Conservation (phyloP, 352 stramenopile species). For the Discostella stelligera region DNA sequence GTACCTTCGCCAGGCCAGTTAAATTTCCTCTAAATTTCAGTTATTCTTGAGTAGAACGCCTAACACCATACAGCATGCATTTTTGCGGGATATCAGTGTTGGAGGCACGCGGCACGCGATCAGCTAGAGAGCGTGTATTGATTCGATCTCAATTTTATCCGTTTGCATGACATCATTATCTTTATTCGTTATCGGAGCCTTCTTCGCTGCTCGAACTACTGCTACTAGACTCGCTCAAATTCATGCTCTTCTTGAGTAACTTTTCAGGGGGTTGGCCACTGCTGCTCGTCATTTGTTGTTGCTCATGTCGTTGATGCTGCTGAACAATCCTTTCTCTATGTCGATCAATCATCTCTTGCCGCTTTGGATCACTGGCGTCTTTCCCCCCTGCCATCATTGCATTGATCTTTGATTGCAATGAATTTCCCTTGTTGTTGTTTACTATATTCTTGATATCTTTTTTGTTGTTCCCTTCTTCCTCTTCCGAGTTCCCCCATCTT, state of each 20-base stretch:
- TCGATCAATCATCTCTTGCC: constrained; percentile 27
- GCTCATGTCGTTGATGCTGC: constrained; percentile 11
- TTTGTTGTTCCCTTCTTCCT: constrained; percentile 5
- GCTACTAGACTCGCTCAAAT: constrained; percentile 49
- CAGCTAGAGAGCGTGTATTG: no score
- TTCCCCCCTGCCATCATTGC: neutral
- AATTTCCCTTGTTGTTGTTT: constrained; percentile 2
- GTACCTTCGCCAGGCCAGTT: no score
- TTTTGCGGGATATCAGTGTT: no score
- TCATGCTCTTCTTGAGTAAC: constrained; percentile 47
- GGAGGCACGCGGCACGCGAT: no score
- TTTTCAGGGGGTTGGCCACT: constrained; percentile 13
- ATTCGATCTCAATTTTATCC: no score
- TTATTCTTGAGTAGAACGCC: neutral
- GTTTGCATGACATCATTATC: neutral
- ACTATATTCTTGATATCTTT: neutral
- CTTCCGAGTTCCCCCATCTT: constrained; percentile 11
- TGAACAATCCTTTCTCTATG: neutral
- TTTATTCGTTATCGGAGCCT: constrained; percentile 30
- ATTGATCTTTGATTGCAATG: neutral
- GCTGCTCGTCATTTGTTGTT: constrained; percentile 11
- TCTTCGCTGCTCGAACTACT: constrained; percentile 23
- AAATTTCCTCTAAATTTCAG: neutral
- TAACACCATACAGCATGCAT: no score
- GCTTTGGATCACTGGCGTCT: constrained; percentile 28